These are phyloP conservation scores for Acanthamoeba castellanii DNA, from an alignment of 208 protist species.

Conservation along the genomic window DNA sequence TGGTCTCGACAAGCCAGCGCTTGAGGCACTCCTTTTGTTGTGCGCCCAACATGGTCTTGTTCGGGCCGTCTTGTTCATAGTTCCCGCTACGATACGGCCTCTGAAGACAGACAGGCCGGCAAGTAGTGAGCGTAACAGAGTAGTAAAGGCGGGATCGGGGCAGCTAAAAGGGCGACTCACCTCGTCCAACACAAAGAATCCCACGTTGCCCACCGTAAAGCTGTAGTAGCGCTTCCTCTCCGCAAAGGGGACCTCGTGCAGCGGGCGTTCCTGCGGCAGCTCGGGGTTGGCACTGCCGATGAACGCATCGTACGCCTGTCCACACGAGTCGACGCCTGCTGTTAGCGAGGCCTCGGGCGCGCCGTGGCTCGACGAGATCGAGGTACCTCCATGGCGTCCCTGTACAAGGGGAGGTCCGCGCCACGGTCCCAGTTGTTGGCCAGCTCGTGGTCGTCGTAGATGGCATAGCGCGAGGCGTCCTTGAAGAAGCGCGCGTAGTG, in stretches of 20 bases:
- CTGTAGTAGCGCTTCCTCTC: conserved; percentile 2
- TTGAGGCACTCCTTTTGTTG: conserved; percentile 18
- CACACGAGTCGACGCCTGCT: too few species aligned
- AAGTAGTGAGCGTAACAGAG: background rate
- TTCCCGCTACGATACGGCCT: background rate
- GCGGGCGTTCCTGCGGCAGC: background rate
- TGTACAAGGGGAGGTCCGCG: background rate
- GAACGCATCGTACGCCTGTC: conserved; percentile 14
- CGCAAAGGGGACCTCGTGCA: background rate
- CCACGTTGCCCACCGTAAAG: conserved; percentile 1
- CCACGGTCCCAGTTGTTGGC: conserved; percentile 25
- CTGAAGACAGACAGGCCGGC: background rate
- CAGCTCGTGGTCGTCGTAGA: conserved; percentile 43
- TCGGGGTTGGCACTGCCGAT: conserved; percentile 25
- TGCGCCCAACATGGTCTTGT: conserved; percentile 20
- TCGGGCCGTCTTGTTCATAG: background rate
- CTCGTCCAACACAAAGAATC: conserved; percentile 27
- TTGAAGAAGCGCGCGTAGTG: conserved; percentile 39
- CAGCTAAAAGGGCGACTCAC: background rate
- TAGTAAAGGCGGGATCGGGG: background rate
- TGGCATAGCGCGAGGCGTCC: conserved; percentile 5
- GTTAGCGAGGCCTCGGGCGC: background rate
- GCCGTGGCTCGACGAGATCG: background rate
- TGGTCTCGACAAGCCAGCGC: conserved; percentile 23
- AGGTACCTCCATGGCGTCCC: conserved; percentile 21